A percentile compares a stretch with the other conserved stretches of the same genome.
Evolutionary conservation across 169 alveolate genomes (phyloP).

Genomic region (Babesia gibsoni): DNA sequence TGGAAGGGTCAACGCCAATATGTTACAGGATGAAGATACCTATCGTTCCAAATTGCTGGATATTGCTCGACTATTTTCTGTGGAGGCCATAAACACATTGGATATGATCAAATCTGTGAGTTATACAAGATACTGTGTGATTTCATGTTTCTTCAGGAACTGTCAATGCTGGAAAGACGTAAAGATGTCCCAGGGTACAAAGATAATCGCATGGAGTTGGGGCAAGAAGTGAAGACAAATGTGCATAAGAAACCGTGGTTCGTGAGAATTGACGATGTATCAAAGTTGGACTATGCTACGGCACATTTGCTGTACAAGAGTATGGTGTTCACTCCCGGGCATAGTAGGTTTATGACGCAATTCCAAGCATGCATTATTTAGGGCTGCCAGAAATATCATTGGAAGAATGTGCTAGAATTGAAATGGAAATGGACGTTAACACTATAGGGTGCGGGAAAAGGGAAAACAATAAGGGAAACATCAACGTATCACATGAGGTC

Average conservation of each 20-base stretch:
- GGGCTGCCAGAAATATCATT: slow-evolving; percentile 71
- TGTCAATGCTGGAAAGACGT: slow-evolving; percentile 30
- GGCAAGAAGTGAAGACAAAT: slow-evolving; percentile 1
- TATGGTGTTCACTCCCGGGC: slow-evolving; percentile 62
- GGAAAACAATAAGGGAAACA: not conserved
- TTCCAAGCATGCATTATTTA: not conserved
- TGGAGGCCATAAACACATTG: slow-evolving; percentile 28
- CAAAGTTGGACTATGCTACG: slow-evolving; percentile 54
- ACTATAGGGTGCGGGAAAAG: not conserved
- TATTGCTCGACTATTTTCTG: slow-evolving; percentile 26
- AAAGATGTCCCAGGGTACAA: too few relatives aligned
- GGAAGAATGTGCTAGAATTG: slow-evolving; percentile 78
- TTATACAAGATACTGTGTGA: not conserved
- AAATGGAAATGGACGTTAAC: slow-evolving; percentile 69
- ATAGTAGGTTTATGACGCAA: slow-evolving; percentile 20
- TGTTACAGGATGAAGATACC: slow-evolving; percentile 23
- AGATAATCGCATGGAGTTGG: too few relatives aligned
- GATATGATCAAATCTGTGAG: slow-evolving; percentile 42
- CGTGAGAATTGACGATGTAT: slow-evolving; percentile 23
- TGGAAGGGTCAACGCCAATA: not conserved
- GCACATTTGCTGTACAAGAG: slow-evolving; percentile 39
- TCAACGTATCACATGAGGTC: not conserved
- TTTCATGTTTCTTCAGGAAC: slow-evolving; percentile 14
- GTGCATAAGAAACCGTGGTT: slow-evolving; percentile 49
- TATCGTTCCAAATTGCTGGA: slow-evolving; percentile 8